Base-by-base conservation (phyloP, 495 filamentous ascomycete species). In the Xylaria bambusicola region DNA sequence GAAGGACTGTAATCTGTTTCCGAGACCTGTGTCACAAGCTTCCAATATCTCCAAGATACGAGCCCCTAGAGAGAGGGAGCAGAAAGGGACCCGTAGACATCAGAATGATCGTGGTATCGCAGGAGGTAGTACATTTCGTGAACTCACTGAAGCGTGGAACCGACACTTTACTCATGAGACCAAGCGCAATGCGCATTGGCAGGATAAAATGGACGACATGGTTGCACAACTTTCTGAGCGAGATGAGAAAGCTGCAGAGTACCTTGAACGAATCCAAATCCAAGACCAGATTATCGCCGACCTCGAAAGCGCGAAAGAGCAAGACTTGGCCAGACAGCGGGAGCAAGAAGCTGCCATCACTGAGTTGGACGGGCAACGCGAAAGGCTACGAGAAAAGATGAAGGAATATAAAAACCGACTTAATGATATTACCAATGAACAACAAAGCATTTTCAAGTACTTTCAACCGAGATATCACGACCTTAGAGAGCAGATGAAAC, bases 401-500 rank as follows among this genome's bases (percentile, higher is more conserved):
- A 56, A 62, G 15, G 56, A 61, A 6, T 71, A 66, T 46, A 74
- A 64, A 35, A 40, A 56, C 2, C 64, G 69, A 1, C 52, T 76
- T 7, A 76, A 76, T 56, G 55, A 66, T 20, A 73, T 73, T 2
- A 71, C 76, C 6, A 57, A 65, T 6, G 75, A 79, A 44, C 75
- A 77, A 27, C 77, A 77, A 54, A 48, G 54, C 17, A 61, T 77
- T 0, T 77, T 73, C 53, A 47, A 44, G 33, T 62, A 64, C 23
- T 67, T 62, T 23, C 72, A 66, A 40, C 53, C 66, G 12, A 67
- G 56, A 9, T 75, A 66, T 27, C 52, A 68, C 2, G 58, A 70
- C 9, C 48, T 66, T 0, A 70, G 67, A 13, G 51, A 64, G 4
- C 45, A 68, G 20, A 53, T 75, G 0, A 66, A 53, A 36, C 54